Evolutionary conservation across 768 basidiomycete species (phyloP), one percentile per base, ranked within the genome.

Genomic region (Ramaria rubella): DNA sequence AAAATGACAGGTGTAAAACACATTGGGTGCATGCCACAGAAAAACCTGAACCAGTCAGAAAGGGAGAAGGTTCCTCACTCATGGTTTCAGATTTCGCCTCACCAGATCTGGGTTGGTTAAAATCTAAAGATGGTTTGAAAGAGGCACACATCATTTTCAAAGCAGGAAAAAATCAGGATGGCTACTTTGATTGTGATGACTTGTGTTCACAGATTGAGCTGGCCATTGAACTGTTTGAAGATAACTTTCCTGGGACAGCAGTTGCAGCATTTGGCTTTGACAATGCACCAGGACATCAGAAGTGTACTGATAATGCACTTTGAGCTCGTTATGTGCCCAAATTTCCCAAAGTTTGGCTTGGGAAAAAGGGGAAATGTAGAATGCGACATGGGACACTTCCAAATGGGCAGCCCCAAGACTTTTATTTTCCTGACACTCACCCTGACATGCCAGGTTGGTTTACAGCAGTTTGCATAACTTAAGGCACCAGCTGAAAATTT

Each of bases 401-500:
- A 7, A 51, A 66, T 59, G 58, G 62, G 2, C 1, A 31, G 21
- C 38, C 26, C 2, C 68, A 69, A 52, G 34, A 45, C 0, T 58
- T 69, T 11, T 68, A 67, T 46, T 69, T 59, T 45, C 59, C 65
- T 3, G 52, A 61, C 21, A 42, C 71, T 59, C 71, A 77, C 52
- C 61, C 63, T 7, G 59, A 62, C 27, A 67, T 60, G 11, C 68
- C 70, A 5, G 67, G 69, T 1, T 53, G 38, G 31, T n/a, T n/a
- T n/a, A n/a, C n/a, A n/a, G n/a, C n/a, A n/a, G n/a, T n/a, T n/a
- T n/a, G n/a, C n/a, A n/a, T n/a, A n/a, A n/a, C n/a, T n/a, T n/a
- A n/a, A n/a, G n/a, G n/a, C n/a, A n/a, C n/a, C n/a, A n/a, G n/a
- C n/a, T n/a, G n/a, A n/a, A n/a, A n/a, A n/a, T n/a, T n/a, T n/a